Evolutionary conservation across 2,329 filamentous ascomycete species (phyloP).

Genomic region (Didymella lethalis): DNA sequence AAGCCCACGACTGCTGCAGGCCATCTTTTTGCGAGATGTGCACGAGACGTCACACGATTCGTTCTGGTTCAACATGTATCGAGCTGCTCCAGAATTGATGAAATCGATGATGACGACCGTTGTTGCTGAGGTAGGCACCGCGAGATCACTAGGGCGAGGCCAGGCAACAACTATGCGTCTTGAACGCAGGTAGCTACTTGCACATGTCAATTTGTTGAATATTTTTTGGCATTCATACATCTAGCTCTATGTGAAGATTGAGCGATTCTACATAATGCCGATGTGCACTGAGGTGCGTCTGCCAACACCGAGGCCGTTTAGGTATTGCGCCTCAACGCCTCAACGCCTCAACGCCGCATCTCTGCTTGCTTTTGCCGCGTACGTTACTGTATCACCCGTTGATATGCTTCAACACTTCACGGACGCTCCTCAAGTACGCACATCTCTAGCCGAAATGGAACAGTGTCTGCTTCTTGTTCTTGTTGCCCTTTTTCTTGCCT

Average conservation of each 20-base stretch:
- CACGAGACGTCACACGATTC: constrained; percentile 1
- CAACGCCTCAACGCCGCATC: background rate
- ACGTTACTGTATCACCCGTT: background rate
- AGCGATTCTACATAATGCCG: background rate
- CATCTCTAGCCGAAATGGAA: constrained; percentile 57
- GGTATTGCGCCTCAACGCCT: background rate
- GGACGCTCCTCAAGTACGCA: background rate
- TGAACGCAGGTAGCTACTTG: background rate
- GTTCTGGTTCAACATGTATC: background rate
- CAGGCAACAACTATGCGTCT: constrained; percentile 5
- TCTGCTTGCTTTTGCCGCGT: constrained; percentile 9
- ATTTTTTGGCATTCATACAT: background rate
- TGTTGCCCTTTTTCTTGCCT: constrained; percentile 58
- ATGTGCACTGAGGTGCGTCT: background rate
- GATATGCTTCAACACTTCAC: background rate
- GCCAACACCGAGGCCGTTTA: background rate
- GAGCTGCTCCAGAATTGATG: background rate
- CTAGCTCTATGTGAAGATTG: background rate
- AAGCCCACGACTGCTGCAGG: constrained; percentile 15
- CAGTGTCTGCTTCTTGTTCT: constrained; percentile 60
- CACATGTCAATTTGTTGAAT: background rate
- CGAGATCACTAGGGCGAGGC: background rate
- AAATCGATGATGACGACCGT: background rate
- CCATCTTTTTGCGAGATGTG: constrained; percentile 7
- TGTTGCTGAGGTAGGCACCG: background rate